Evolutionary conservation across 169 alveolate species (phyloP).

Genomic region (Eimeria praecox): DNA sequence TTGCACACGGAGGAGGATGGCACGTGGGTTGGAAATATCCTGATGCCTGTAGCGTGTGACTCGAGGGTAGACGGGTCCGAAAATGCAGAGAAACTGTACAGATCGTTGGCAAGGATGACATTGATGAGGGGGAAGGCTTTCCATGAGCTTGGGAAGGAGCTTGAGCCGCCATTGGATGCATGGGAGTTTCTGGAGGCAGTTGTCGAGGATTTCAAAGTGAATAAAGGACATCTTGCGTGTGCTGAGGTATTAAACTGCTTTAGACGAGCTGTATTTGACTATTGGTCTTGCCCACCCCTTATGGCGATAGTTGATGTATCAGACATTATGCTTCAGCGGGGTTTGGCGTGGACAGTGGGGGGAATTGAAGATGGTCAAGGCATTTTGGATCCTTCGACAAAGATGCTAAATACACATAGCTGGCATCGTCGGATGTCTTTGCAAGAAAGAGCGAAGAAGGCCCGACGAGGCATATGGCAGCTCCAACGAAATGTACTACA

Average conservation of each 20-base stretch:
- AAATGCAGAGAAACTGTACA: not conserved
- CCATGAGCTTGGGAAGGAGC: not conserved
- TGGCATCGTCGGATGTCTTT: not conserved
- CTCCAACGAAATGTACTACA: not conserved
- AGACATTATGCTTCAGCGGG: not conserved
- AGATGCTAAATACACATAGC: too few species aligned
- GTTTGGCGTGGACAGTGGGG: constrained; percentile 1
- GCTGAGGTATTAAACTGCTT: not conserved
- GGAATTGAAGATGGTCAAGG: too few species aligned
- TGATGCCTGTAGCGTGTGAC: constrained; percentile 22
- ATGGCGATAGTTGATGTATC: not conserved
- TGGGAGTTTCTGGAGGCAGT: not conserved
- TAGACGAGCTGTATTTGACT: not conserved
- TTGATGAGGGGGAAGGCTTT: not conserved
- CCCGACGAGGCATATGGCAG: not conserved
- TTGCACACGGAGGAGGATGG: not conserved
- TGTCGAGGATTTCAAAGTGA: not conserved
- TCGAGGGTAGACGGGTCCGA: not conserved
- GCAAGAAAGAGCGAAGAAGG: not conserved
- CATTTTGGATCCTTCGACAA: too few species aligned
- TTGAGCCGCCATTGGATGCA: not conserved
- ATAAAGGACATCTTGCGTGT: not conserved
- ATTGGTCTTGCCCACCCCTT: not conserved
- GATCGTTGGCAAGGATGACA: not conserved
- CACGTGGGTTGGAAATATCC: not conserved